Percentiles rank a stretch among this genome's conserved stretches.
These are phyloP conservation scores for Coemansia sp. DNA, from an alignment of 192 early-diverging fungal species.

Conservation along the genomic window DNA sequence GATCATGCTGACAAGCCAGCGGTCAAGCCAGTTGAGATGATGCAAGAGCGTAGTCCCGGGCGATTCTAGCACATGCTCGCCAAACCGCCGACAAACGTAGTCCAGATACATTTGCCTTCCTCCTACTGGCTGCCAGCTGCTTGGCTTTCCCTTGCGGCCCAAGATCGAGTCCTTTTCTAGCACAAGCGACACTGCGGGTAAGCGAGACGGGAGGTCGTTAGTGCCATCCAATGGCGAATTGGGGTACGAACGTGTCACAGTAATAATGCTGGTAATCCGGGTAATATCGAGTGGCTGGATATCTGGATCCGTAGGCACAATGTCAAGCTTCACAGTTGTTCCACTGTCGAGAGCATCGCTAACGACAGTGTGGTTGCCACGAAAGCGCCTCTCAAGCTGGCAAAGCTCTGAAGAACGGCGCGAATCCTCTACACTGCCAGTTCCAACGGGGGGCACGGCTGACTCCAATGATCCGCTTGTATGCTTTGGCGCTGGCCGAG, in stretches of 20 bases:
- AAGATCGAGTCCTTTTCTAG: constrained; percentile 24
- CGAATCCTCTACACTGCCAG: not conserved
- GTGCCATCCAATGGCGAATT: not conserved
- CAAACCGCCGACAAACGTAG: constrained; percentile 18
- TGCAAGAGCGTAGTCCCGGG: constrained; percentile 35
- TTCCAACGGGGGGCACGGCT: not conserved
- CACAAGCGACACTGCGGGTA: constrained; percentile 17
- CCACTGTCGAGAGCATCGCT: constrained; percentile 5
- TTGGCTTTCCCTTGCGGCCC: constrained; percentile 34
- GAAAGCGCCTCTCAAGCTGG: constrained; percentile 51
- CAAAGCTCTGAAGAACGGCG: constrained; percentile 25
- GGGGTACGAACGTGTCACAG: constrained; percentile 23
- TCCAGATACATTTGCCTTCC: constrained; percentile 21
- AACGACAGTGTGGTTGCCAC: constrained; percentile 22
- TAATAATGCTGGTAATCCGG: constrained; percentile 19
- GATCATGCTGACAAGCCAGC: constrained; percentile 32
- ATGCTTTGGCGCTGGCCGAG: constrained; percentile 16
- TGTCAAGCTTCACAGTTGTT: constrained; percentile 19
- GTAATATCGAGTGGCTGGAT: constrained; percentile 25
- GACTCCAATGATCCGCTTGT: not conserved
- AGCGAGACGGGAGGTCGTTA: not conserved
- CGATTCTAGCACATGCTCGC: constrained; percentile 22
- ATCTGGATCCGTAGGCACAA: constrained; percentile 44
- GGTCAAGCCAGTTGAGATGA: constrained; percentile 57
- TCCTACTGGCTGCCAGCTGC: constrained; percentile 23